phyloP scores from a whole-genome alignment of 1,139 yeast genomes.

The Arxiozyma slooffiae region DNA sequence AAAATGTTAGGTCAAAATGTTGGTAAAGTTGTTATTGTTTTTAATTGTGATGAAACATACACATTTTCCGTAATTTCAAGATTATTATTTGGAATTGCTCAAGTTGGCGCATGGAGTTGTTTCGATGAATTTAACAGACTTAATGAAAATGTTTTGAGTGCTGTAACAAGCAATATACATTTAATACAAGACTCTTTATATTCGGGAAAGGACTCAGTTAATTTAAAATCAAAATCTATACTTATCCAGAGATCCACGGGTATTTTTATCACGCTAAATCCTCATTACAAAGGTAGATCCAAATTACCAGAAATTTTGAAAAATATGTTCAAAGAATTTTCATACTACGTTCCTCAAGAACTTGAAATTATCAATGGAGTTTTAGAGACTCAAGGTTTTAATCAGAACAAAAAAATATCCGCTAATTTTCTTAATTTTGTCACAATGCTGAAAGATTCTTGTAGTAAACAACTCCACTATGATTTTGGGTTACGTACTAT shows the following conservation, averaged over 20 bases:
- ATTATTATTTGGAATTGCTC: slow-evolving; percentile 70
- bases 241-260: slow-evolving; percentile 1
- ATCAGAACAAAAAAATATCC: slow-evolving; percentile 23
- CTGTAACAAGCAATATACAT: slow-evolving; percentile 77
- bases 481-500: slow-evolving; percentile 63
- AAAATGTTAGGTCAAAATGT: slow-evolving; percentile 74
- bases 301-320: slow-evolving; percentile 79
- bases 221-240: slow-evolving; percentile 38
- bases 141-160: slow-evolving; percentile 62
- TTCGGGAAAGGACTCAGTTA: slow-evolving; percentile 28
- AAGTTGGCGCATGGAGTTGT: slow-evolving; percentile 90
- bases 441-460: slow-evolving; percentile 30
- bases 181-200: slow-evolving; percentile 50
- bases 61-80: slow-evolving; percentile 76
- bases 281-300: slow-evolving; percentile 77
- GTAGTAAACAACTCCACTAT: slow-evolving; percentile 61
- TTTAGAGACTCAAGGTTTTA: slow-evolving; percentile 37
- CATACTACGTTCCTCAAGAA: slow-evolving; percentile 68
- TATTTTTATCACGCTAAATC: slow-evolving; percentile 59
- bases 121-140: slow-evolving; percentile 92
- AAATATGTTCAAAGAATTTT: slow-evolving; percentile 64
- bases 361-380: slow-evolving; percentile 70
- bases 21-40: slow-evolving; percentile 76
- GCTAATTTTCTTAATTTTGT: slow-evolving; percentile 49
- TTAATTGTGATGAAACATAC: slow-evolving; percentile 85